phyloP scores from a whole-genome alignment of 495 filamentous ascomycete genomes.

The Lasiosphaeria hispida region DNA sequence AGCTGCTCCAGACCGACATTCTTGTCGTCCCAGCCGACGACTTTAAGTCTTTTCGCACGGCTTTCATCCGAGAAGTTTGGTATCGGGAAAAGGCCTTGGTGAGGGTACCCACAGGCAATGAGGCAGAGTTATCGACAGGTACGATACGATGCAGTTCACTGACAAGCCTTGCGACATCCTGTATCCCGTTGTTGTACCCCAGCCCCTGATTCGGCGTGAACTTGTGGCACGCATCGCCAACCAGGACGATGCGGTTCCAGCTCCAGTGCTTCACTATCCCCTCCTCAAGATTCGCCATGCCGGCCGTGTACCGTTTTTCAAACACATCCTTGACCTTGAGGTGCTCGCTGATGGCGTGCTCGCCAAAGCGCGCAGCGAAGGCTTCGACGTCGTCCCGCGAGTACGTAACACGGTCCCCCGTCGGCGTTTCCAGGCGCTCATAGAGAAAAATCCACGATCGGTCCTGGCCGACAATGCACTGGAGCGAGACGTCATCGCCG shows the following conservation, averaged over 20 bases:
- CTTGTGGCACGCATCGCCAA: slow-evolving; percentile 40
- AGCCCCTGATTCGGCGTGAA: slow-evolving; percentile 32
- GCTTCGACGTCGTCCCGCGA: slow-evolving; percentile 28
- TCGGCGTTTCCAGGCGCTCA: slow-evolving; percentile 37
- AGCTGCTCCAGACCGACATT: no score
- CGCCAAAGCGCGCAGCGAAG: slow-evolving; percentile 8
- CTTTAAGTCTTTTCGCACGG: no score
- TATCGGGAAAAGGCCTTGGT: no score
- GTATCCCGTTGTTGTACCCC: slow-evolving; percentile 37
- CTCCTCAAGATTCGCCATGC: slow-evolving; percentile 33
- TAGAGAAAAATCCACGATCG: slow-evolving; percentile 41
- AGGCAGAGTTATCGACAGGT: no score
- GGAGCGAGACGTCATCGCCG: slow-evolving; percentile 19
- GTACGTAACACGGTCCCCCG: slow-evolving; percentile 31
- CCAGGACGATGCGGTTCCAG: slow-evolving; percentile 27
- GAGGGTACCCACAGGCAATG: no score
- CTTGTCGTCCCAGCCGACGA: no score
- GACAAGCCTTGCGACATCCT: slow-evolving; percentile 30
- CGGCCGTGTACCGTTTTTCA: slow-evolving; percentile 1
- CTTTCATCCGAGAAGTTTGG: no score
- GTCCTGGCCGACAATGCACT: slow-evolving; percentile 19
- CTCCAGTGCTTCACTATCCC: slow-evolving; percentile 31
- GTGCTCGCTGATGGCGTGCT: slow-evolving; percentile 23
- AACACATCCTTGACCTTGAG: slow-evolving; percentile 36
- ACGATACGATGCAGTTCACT: slow-evolving; percentile 18